Percentiles rank a stretch among this genome's conserved stretches.
These are phyloP conservation scores for Bimuria novae-zelandiae DNA, from an alignment of 2,329 filamentous ascomycete species.

Conservation along the genomic window DNA sequence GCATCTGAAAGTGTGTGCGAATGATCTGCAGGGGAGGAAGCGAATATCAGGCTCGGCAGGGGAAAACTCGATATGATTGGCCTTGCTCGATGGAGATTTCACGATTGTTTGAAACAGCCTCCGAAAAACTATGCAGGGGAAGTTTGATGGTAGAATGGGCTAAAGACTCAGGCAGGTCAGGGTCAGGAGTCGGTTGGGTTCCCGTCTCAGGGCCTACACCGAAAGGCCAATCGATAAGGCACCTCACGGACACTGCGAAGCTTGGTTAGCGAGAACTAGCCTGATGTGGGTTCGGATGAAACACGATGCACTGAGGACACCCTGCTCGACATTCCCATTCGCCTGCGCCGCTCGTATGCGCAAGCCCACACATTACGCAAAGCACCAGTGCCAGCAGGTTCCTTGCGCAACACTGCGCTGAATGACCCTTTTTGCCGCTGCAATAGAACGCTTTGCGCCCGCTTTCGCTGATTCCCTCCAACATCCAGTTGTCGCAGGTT, in stretches of 20 bases:
- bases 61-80: slow-evolving; percentile 2
- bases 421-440: slow-evolving; percentile 1
- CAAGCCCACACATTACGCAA: background rate
- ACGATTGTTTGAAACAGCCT: slow-evolving; percentile 22
- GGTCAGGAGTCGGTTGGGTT: background rate
- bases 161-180: slow-evolving; percentile 5
- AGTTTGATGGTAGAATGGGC: slow-evolving; percentile 5
- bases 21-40: slow-evolving; percentile 14
- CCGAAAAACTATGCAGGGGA: slow-evolving; percentile 4
- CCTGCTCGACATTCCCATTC: background rate
- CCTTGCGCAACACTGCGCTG: background rate
- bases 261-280: slow-evolving; percentile 6
- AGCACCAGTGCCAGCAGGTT: background rate
- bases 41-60: slow-evolving; percentile 9
- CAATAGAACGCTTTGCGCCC: background rate
- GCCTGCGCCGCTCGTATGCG: slow-evolving; percentile 1
- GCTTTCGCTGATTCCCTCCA: too few species aligned
- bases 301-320: background rate
- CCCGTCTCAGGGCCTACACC: slow-evolving; percentile 4
- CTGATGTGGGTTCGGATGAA: slow-evolving; percentile 1
- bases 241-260: background rate
- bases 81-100: slow-evolving; percentile 1
- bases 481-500: slow-evolving; percentile 1
- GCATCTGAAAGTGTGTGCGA: slow-evolving; percentile 11
- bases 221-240: slow-evolving; percentile 13